Percentiles rank a stretch among this genome's conserved stretches.
These are phyloP conservation scores for Corymbia calophylla DNA, from an alignment of 441 rosid species.

Conservation along the genomic window DNA sequence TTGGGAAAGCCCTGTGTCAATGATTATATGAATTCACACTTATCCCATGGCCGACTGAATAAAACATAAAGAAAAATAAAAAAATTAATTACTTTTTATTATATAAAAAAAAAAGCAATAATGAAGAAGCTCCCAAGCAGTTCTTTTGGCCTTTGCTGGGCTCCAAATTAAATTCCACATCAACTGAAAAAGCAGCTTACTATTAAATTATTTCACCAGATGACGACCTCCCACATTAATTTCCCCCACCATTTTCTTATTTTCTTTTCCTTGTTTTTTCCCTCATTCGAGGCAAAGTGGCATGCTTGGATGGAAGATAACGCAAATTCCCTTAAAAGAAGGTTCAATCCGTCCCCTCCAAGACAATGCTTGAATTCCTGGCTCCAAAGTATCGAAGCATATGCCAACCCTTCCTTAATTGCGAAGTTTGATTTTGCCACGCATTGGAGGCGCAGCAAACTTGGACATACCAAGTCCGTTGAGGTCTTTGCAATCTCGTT, in stretches of 20 bases:
- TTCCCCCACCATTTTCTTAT: neutral
- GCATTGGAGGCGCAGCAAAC: neutral
- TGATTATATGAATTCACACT: neutral
- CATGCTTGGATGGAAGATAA: neutral
- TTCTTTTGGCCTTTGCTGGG: neutral
- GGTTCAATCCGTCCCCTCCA: neutral
- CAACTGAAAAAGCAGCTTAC: slow-evolving; percentile 13
- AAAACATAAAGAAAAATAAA: neutral
- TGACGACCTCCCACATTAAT: neutral
- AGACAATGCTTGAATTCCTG: neutral
- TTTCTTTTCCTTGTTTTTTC: neutral
- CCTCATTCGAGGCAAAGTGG: neutral
- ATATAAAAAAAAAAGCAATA: neutral
- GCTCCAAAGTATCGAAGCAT: neutral
- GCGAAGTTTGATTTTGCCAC: neutral
- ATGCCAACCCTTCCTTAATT: neutral
- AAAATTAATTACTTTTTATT: neutral
- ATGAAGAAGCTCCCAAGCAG: neutral
- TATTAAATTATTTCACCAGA: slow-evolving; percentile 11
- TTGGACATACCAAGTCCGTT: neutral
- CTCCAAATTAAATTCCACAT: neutral
- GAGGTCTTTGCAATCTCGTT: neutral
- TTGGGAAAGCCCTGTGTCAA: neutral
- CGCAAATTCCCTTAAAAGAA: neutral
- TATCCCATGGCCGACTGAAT: neutral